phyloP scores from a whole-genome alignment of 1,139 yeast genomes.

The Pichia cactophila region DNA sequence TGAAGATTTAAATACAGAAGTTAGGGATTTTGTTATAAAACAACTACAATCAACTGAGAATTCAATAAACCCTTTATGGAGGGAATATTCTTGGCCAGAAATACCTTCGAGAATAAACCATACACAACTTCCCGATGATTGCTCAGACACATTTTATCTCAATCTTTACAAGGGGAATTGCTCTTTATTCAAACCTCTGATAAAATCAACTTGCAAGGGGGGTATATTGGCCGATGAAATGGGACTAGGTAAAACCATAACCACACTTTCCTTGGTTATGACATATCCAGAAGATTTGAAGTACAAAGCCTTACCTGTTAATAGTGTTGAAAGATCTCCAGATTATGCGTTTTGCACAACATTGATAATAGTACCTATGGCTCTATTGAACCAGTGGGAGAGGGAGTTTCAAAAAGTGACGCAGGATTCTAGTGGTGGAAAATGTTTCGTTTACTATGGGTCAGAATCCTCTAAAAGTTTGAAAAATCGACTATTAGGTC shows the following conservation, averaged over 20 bases:
- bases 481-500: slow-evolving; percentile 35
- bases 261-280: slow-evolving; percentile 67
- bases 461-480: slow-evolving; percentile 46
- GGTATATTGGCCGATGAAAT: slow-evolving; percentile 96
- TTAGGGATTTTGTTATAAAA: slow-evolving; percentile 19
- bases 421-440: slow-evolving; percentile 33
- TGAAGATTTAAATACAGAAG: slow-evolving; percentile 14
- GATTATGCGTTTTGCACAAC: slow-evolving; percentile 68
- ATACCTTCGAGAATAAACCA: slow-evolving; percentile 9
- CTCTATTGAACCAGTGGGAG: slow-evolving; percentile 86
- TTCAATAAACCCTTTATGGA: slow-evolving; percentile 82
- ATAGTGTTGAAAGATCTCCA: slow-evolving; percentile 10
- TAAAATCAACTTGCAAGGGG: slow-evolving; percentile 55
- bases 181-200: slow-evolving; percentile 56
- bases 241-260: slow-evolving; percentile 93
- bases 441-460: slow-evolving; percentile 67
- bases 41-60: slow-evolving; percentile 32
- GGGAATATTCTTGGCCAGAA: slow-evolving; percentile 67
- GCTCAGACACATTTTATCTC: slow-evolving; percentile 49
- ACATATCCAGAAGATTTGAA: slow-evolving; percentile 47
- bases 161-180: slow-evolving; percentile 81
- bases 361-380: slow-evolving; percentile 83
- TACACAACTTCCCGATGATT: background rate
- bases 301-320: slow-evolving; percentile 8
- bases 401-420: slow-evolving; percentile 64